Percentiles rank a stretch among this genome's conserved stretches.
Conservation (phyloP, 805 yeast species). For the Barnettozyma wickerhamii region DNA sequence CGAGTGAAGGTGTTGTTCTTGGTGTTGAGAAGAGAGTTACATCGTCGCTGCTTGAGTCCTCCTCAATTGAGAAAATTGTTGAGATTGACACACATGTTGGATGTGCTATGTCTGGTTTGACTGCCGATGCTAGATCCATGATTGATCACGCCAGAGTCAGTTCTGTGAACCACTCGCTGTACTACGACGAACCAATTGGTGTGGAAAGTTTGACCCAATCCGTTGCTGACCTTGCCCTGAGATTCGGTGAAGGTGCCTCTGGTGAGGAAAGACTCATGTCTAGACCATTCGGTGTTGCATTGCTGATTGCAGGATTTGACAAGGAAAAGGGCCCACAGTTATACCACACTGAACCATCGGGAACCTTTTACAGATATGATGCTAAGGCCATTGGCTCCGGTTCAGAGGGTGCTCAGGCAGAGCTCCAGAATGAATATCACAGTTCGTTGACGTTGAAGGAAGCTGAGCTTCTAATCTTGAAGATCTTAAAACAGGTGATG, state of each 20-base stretch:
- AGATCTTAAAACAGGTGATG: slow-evolving; percentile 95
- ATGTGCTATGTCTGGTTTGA: slow-evolving; percentile 97
- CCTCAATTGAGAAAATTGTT: slow-evolving; percentile 92
- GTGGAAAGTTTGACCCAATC: slow-evolving; percentile 94
- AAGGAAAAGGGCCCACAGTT: slow-evolving; percentile 92
- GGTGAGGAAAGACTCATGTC: slow-evolving; percentile 93
- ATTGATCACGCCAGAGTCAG: slow-evolving; percentile 96
- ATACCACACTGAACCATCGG: slow-evolving; percentile 98
- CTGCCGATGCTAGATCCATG: slow-evolving; percentile 98
- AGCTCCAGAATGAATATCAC: slow-evolving; percentile 94
- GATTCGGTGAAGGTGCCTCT: slow-evolving; percentile 96
- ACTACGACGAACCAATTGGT: slow-evolving; percentile 87
- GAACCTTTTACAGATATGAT: slow-evolving; percentile 94
- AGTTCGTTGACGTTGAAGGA: slow-evolving; percentile 85
- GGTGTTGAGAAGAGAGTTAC: slow-evolving; percentile 98
- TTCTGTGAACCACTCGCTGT: slow-evolving; percentile 80
- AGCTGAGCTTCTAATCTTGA: slow-evolving; percentile 85
- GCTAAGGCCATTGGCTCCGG: slow-evolving; percentile 99
- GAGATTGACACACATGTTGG: slow-evolving; percentile 94
- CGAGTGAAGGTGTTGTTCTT: slow-evolving; percentile 91
- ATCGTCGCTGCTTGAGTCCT: slow-evolving; percentile 82
- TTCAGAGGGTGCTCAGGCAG: slow-evolving; percentile 98
- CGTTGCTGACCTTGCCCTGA: slow-evolving; percentile 92
- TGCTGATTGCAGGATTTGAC: slow-evolving; percentile 92
- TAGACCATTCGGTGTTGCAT: slow-evolving; percentile 98